Evolutionary conservation across 352 stramenopile species (phyloP), one percentile per base, ranked within the genome.

Genomic region (Globisporangium nodosum): DNA sequence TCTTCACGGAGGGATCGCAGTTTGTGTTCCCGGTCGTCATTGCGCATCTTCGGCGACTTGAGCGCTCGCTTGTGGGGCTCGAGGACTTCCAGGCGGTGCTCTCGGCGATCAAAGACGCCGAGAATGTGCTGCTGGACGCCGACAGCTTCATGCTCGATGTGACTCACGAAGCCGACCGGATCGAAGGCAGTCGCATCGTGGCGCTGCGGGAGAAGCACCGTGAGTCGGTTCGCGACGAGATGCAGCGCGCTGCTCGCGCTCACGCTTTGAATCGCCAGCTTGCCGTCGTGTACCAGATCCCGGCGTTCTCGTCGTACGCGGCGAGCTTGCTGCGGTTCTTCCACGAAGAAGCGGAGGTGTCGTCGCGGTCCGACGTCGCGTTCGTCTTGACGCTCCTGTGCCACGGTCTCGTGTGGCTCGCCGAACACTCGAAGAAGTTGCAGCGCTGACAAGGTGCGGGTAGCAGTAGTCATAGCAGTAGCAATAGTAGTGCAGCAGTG

Each of bases 11-110:
- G 46, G 86, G 89, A 11, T 71, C 76, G 13, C 70, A 82, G 48
- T 83, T 94, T 30, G 81, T 97, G 2, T 95, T 96, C 42, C 64
- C 87, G 8, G 79, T 92, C 33, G 90, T 90, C 52, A 71, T 96
- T 48, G 77, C 87, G n/a, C 81, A 92, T 42, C 63, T 92, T 37
- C 76, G 83, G 30, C 75, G 66, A 7, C 57, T 92, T 11, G 76
- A 89, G 57, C 65, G 70, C 24, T 55, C 56, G n/a, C 49, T 92
- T 20, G 54, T 91, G 15, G 50, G 21, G 8, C 55, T 87, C 2
- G 60, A 77, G 16, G 83, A 92, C 50, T 92, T 92, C 33, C 83
- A 92, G 43, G 58, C 64, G 8, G 81, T 91, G 47, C 58, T 92
- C 27, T 79, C 78, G n/a, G 74, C 74, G 16, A 88, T 92, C 56